Conservation (phyloP, 2,329 filamentous ascomycete genomes). For the Orbilia ellipsospora region DNA sequence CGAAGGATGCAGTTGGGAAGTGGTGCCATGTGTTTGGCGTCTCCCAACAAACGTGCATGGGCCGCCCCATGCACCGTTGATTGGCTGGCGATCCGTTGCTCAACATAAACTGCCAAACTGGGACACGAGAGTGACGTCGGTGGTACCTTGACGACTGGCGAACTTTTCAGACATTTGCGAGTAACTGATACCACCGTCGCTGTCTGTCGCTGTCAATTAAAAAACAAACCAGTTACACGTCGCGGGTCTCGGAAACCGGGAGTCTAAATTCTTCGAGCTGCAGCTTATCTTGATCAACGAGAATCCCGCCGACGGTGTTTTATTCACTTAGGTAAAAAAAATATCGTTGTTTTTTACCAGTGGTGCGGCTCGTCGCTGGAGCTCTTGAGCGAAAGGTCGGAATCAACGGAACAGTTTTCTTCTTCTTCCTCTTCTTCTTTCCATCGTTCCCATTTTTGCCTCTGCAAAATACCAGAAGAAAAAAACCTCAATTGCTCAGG, state of each 20-base stretch:
- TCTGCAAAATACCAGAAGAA: slow-evolving; percentile 20
- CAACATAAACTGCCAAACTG: slow-evolving; percentile 31
- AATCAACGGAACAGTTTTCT: not conserved
- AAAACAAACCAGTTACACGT: too few relatives aligned
- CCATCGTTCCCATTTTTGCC: slow-evolving; percentile 19
- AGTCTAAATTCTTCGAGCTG: too few relatives aligned
- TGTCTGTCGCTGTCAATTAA: not conserved
- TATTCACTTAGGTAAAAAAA: not conserved
- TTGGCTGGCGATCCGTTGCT: slow-evolving; percentile 4
- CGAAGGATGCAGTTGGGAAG: slow-evolving; percentile 13
- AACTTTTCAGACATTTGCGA: slow-evolving; percentile 9
- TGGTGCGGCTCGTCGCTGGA: not conserved
- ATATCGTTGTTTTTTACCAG: not conserved
- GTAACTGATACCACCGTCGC: not conserved
- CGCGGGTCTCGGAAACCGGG: too few relatives aligned
- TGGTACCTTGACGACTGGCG: slow-evolving; percentile 18
- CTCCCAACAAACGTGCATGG: slow-evolving; percentile 40
- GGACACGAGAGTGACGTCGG: slow-evolving; percentile 31
- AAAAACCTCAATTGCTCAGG: slow-evolving; percentile 36
- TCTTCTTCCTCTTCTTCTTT: not conserved
- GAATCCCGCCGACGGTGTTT: slow-evolving; percentile 13
- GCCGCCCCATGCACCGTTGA: not conserved
- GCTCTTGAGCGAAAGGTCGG: slow-evolving; percentile 17
- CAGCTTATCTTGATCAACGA: slow-evolving; percentile 37
- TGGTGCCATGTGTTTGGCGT: slow-evolving; percentile 13